A percentile compares a stretch with the other conserved stretches of the same genome.
These are phyloP conservation scores for Olyra latifolia DNA, from an alignment of 176 grass and related monocot species.

Conservation along the genomic window DNA sequence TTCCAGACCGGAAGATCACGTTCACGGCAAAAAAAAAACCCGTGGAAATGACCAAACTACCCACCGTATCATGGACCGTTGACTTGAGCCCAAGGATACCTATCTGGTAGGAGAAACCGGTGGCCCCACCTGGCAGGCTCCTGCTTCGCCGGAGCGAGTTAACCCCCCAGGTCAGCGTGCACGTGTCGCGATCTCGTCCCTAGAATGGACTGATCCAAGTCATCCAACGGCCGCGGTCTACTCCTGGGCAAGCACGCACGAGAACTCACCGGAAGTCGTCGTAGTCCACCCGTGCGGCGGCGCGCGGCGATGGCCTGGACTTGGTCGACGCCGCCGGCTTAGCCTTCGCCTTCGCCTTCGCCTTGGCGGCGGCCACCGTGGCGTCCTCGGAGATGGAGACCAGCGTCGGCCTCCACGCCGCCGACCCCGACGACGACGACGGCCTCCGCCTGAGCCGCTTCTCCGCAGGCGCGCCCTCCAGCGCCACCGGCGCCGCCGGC, in stretches of 20 bases:
- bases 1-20: neutral
- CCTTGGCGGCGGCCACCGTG: conserved; percentile 30
- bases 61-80: neutral
- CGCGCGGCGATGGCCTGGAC: neutral
- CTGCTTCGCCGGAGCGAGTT: neutral
- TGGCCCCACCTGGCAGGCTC: neutral
- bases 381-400: conserved; percentile 68
- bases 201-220: neutral
- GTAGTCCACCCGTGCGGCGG: conserved; percentile 33
- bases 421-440: conserved; percentile 24
- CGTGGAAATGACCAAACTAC: neutral
- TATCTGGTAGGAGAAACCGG: neutral
- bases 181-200: neutral
- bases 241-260: neutral
- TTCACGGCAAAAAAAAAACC: neutral
- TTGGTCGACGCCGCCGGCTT: conserved; percentile 6
- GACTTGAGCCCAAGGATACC: neutral
- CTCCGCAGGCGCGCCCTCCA: conserved; percentile 20
- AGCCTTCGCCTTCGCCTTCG: neutral
- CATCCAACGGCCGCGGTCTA: conserved; percentile 3
- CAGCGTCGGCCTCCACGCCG: conserved; percentile 71
- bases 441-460: conserved; percentile 45
- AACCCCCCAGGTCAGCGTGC: neutral
- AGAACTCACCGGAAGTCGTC: conserved; percentile 66
- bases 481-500: neutral